These are phyloP conservation scores for Coemansia sp. DNA, from an alignment of 192 early-diverging fungal species.

Conservation along the genomic window DNA sequence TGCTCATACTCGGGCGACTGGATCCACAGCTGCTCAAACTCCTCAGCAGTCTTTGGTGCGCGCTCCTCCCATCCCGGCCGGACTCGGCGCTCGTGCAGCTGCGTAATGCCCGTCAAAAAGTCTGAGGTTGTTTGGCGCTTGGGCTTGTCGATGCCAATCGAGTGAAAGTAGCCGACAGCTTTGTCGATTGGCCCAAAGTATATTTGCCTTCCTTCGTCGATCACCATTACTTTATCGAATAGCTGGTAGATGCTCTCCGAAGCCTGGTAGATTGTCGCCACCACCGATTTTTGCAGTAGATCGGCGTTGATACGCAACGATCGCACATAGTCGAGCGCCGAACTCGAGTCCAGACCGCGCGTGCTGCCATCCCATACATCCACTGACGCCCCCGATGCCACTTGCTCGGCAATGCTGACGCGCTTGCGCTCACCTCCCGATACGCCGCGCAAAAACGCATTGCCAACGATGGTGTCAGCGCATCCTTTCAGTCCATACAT, in stretches of 20 bases:
- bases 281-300: constrained; percentile 61
- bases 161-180: constrained; percentile 64
- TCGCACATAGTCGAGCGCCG: constrained; percentile 67
- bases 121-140: constrained; percentile 69
- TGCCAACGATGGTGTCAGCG: constrained; percentile 59
- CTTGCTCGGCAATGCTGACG: constrained; percentile 60
- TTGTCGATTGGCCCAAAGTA: constrained; percentile 66
- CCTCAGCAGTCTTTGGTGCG: constrained; percentile 59
- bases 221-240: constrained; percentile 69
- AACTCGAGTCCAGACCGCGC: constrained; percentile 60
- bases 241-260: constrained; percentile 76
- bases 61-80: constrained; percentile 58
- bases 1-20: constrained; percentile 44
- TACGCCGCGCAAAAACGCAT: constrained; percentile 62
- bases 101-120: constrained; percentile 71
- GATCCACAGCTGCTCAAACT: constrained; percentile 67
- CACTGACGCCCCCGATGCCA: constrained; percentile 58
- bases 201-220: constrained; percentile 67
- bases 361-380: constrained; percentile 66
- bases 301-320: constrained; percentile 72
- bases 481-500: constrained; percentile 61
- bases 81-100: constrained; percentile 60
- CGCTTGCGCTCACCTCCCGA: constrained; percentile 69
- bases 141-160: constrained; percentile 64
- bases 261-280: constrained; percentile 66